These are phyloP conservation scores for Escallonia rubra DNA, from an alignment of 129 eudicot species.

Conservation along the genomic window DNA sequence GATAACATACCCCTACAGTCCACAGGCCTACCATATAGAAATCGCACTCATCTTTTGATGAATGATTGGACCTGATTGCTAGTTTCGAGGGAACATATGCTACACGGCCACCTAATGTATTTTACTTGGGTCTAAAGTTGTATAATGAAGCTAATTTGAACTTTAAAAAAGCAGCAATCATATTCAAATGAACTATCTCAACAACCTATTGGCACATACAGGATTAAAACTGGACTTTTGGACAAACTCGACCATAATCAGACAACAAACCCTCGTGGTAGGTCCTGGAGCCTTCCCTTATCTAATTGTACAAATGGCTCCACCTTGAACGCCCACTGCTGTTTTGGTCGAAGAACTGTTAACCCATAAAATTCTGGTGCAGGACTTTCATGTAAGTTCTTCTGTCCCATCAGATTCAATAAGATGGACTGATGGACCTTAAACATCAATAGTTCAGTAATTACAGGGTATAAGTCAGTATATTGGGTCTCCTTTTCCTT, in stretches of 20 bases:
- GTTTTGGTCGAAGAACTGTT: not conserved
- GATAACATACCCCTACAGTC: not conserved
- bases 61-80: no score
- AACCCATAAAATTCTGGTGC: not conserved
- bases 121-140: not conserved
- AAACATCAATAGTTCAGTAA: no score
- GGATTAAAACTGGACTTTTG: not conserved
- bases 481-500: no score
- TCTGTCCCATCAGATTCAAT: no score
- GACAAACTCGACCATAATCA: not conserved
- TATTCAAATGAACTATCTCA: not conserved
- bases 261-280: conserved; percentile 7
- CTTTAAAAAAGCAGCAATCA: not conserved
- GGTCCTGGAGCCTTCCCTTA: not conserved
- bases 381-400: not conserved
- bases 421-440: no score
- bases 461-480: no score
- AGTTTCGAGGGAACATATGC: no score
- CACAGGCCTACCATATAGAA: no score
- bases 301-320: not conserved
- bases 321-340: not conserved
- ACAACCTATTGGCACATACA: not conserved
- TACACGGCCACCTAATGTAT: not conserved
- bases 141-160: not conserved
- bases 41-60: no score